These are phyloP conservation scores for Groenewaldozyma salmanticensis DNA, from an alignment of 805 yeast genomes.

Conservation along the genomic window DNA sequence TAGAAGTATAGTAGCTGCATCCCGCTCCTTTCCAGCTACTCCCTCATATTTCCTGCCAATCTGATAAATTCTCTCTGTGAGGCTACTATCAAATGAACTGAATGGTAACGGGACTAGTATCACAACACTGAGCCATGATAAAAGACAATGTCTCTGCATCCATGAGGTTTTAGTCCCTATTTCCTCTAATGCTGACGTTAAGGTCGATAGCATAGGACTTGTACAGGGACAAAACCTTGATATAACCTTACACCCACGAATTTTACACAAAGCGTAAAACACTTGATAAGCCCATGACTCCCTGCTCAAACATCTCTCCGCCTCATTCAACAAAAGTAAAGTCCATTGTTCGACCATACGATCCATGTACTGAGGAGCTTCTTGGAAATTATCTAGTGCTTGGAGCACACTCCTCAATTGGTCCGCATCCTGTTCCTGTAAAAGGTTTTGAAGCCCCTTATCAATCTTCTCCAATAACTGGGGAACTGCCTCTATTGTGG, in stretches of 20 bases:
- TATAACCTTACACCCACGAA: conserved; percentile 55
- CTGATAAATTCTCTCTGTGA: conserved; percentile 28
- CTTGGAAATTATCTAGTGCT: conserved; percentile 19
- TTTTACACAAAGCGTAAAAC: conserved; percentile 53
- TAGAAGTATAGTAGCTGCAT: conserved; percentile 41
- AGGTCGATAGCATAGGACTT: conserved; percentile 36
- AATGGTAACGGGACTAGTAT: conserved; percentile 69
- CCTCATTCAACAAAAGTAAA: conserved; percentile 3
- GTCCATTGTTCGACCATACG: conserved; percentile 6
- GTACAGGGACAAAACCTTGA: conserved; percentile 54
- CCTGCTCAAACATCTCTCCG: background rate
- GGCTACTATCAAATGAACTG: conserved; percentile 26
- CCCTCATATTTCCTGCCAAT: conserved; percentile 29
- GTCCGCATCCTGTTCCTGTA: too few species aligned
- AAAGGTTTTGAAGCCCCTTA: too few species aligned
- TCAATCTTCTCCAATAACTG: too few species aligned
- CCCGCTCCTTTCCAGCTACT: conserved; percentile 48
- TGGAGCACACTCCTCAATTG: conserved; percentile 1
- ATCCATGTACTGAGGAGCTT: conserved; percentile 21
- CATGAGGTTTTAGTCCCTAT: conserved; percentile 23
- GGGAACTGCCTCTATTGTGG: too few species aligned
- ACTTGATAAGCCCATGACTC: conserved; percentile 24
- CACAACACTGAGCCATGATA: conserved; percentile 66
- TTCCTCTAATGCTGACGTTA: conserved; percentile 24
- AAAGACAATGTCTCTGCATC: conserved; percentile 40